Evolutionary conservation across 306 rosid genomes (phyloP), one percentile per base, ranked within the genome.

Genomic region (Prunus mongolica): DNA sequence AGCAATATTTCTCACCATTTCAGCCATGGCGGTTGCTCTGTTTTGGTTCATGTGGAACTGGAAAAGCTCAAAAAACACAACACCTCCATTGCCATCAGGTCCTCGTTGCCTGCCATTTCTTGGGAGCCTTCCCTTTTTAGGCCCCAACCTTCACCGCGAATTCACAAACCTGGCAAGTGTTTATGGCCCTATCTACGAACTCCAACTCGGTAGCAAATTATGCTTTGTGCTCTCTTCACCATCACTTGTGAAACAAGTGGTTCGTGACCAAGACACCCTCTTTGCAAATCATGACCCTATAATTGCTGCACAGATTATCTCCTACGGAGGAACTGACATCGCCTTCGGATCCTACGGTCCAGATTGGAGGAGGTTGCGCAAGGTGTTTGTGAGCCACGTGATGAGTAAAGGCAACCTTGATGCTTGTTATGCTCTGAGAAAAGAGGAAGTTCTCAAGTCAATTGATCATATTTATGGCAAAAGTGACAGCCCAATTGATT

Each of bases 161-260:
- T 77, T 86, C 51, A 54, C 76, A 3, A 34, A 74, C 5, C 45
- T 82, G 68, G 72, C 85, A 9, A 50, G 12, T 4, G 1, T 65
- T 1, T 82, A 73, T 64, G 89, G 86, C 12, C 86, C 86, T 0
- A 82, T 85, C 13, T 80, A 38, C 84, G 82, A 81, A 55, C 32
- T 82, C 28, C 25, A 49, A 60, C 58, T 85, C 3, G 84, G 86
- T 5, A 46, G 47, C 58, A 82, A 79, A 22, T 24, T 72, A 16
- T 67, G 77, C 50, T 58, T 79, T 0, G 79, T 76, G 44, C 12
- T 83, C 32, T 72, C 34, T 20, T 79, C 77, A 11, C 73, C 86
- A 15, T 28, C 49, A 6, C 58, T 82, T 0, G 76, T 73, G 65
- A 76, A 65, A 52, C 58, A 82, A 69, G 67, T 85, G 50, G 76